phyloP scores from a whole-genome alignment of 2,329 filamentous ascomycete species.

The Pseudocercospora cruenta region DNA sequence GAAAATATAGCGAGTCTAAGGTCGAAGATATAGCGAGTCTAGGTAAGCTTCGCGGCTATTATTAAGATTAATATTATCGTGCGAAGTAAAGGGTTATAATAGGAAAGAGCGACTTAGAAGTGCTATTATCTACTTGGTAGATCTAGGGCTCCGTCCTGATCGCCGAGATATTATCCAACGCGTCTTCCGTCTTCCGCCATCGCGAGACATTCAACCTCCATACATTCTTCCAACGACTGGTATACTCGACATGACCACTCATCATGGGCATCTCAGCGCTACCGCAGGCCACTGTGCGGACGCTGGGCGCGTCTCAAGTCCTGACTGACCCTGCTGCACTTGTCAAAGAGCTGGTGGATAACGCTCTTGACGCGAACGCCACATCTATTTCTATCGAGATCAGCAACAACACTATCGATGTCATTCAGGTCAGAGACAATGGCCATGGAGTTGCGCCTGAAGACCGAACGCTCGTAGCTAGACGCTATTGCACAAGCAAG shows the following conservation, averaged over 20 bases:
- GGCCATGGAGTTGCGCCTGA: conserved; percentile 68
- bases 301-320: conserved; percentile 64
- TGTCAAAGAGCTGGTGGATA: conserved; percentile 78
- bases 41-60: too few relatives aligned
- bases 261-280: conserved; percentile 48
- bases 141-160: too few relatives aligned
- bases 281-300: conserved; percentile 50
- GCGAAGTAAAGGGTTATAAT: too few relatives aligned
- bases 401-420: conserved; percentile 67
- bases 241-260: conserved; percentile 4
- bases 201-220: not conserved
- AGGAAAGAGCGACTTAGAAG: too few relatives aligned
- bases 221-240: not conserved
- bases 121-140: too few relatives aligned
- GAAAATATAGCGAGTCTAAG: too few relatives aligned
- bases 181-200: not conserved
- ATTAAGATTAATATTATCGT: too few relatives aligned
- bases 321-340: conserved; percentile 64
- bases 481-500: conserved; percentile 74
- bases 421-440: conserved; percentile 72
- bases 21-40: too few relatives aligned
- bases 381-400: conserved; percentile 67
- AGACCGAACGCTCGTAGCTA: conserved; percentile 66
- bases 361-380: conserved; percentile 72
- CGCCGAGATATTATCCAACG: too few relatives aligned